Conservation (phyloP, 2,329 filamentous ascomycete genomes). For the Diplocarpon rosae region DNA sequence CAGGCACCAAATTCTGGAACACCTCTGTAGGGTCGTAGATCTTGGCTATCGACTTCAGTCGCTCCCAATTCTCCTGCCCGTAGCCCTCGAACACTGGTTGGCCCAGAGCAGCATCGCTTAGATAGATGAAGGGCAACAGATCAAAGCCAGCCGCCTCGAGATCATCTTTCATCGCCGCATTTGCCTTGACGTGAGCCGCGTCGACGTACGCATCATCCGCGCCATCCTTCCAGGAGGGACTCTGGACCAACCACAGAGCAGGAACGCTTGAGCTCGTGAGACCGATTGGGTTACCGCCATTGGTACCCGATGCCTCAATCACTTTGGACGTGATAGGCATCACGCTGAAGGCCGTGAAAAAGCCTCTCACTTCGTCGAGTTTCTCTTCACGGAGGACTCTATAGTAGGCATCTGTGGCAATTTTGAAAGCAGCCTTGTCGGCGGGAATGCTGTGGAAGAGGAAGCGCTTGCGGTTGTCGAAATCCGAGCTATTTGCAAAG, state of each 20-base stretch:
- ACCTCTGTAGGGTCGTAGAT: neutral
- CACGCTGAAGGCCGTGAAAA: conserved; percentile 4
- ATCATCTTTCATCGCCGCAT: neutral
- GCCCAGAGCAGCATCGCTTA: too few relatives aligned
- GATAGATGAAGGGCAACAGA: too few relatives aligned
- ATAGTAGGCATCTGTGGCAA: neutral
- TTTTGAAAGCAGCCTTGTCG: neutral
- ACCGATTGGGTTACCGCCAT: neutral
- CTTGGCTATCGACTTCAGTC: neutral
- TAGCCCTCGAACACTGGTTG: neutral
- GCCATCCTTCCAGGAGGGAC: conserved; percentile 3
- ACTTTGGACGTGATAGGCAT: conserved; percentile 2
- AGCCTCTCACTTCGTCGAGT: neutral
- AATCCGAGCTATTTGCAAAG: neutral
- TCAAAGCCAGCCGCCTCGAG: neutral
- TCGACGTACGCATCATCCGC: neutral
- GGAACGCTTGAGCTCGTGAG: neutral
- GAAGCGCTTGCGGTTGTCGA: conserved; percentile 2
- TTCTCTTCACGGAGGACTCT: neutral
- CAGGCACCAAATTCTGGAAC: neutral
- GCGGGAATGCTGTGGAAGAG: neutral
- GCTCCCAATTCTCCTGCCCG: neutral
- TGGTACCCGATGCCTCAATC: neutral
- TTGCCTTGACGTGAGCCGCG: neutral
- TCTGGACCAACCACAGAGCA: conserved; percentile 1